These are phyloP conservation scores for Dioszegia crocea DNA, from an alignment of 768 basidiomycete species.

Conservation along the genomic window DNA sequence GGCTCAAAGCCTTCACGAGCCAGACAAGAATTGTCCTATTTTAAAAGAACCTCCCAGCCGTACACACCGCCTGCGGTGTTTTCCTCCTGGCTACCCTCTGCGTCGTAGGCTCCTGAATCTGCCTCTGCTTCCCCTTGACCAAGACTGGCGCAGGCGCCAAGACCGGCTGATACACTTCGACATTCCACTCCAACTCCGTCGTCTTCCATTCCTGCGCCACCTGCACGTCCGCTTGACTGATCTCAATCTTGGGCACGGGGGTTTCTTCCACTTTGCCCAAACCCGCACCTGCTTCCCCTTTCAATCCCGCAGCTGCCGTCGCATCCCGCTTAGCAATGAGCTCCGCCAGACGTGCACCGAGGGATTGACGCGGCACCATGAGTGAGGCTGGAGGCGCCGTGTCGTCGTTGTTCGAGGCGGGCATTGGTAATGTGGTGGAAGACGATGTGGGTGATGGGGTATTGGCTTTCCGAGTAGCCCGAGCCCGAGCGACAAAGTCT, in stretches of 20 bases:
- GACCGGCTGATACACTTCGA: neutral
- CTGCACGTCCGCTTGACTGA: no score
- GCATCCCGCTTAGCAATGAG: constrained; percentile 2
- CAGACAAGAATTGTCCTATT: neutral
- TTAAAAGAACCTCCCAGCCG: neutral
- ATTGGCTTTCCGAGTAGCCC: neutral
- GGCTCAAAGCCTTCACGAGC: no score
- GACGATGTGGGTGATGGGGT: neutral
- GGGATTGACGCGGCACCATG: neutral
- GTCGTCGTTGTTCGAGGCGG: neutral
- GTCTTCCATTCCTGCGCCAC: neutral
- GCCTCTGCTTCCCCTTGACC: neutral
- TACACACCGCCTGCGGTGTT: neutral
- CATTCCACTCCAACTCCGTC: neutral
- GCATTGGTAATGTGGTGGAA: neutral
- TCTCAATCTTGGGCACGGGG: neutral
- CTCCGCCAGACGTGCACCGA: neutral
- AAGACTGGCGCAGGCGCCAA: neutral
- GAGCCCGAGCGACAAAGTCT: neutral
- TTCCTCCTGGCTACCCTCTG: neutral
- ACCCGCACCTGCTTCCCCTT: no score
- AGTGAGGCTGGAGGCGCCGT: neutral
- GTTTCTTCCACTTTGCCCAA: no score
- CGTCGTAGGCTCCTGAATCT: neutral
- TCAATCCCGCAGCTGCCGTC: neutral